Evolutionary conservation across 73 alveolate genomes (phyloP), one percentile per base, ranked within the genome.

Genomic region (Paramecium pentaurelia): DNA sequence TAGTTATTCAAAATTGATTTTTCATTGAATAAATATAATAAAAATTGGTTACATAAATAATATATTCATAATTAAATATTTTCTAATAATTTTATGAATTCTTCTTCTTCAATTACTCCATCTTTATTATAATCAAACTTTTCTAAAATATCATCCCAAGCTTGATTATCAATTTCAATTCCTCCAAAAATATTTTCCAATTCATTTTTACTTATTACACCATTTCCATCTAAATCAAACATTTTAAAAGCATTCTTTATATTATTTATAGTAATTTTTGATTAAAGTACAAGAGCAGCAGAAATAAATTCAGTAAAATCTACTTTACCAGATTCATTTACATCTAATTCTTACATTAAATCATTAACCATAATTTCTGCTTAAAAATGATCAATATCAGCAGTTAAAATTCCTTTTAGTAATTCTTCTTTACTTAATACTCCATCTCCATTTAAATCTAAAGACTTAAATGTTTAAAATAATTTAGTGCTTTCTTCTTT

Each of bases 191-290:
- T 42, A 25, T 80, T 36, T 45, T 80, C 64, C 20, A 86, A 40
- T 86, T 86, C 86, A 28, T 86, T 71, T 86, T 59, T 86, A 28
- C 73, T 36, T 0, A 86, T 86, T 27, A 14, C 40, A 8, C 93
- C 86, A 30, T 70, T 86, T 28, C 86, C 86, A 86, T 86, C 93
- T 2, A 70, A 6, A 58, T 86, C 93, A 58, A 86, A 86, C 60
- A 86, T 22, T 12, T 58, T 86, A 37, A 86, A 86, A 22, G 86
- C 86, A 36, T 22, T 44, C 16, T 86, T 27, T 37, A 86, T 38
- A 77, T 86, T 30, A 1, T 86, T 22, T 1, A 38, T 30, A 14
- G 93, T 36, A 9, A 70, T 60, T 40, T 86, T 59, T 30, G 71
- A 25, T 40, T 60, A 32, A 18, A 22, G 45, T 38, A 60, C 60